phyloP scores from a whole-genome alignment of 176 grass and related monocot genomes.

The Puccinellia tenuiflora region DNA sequence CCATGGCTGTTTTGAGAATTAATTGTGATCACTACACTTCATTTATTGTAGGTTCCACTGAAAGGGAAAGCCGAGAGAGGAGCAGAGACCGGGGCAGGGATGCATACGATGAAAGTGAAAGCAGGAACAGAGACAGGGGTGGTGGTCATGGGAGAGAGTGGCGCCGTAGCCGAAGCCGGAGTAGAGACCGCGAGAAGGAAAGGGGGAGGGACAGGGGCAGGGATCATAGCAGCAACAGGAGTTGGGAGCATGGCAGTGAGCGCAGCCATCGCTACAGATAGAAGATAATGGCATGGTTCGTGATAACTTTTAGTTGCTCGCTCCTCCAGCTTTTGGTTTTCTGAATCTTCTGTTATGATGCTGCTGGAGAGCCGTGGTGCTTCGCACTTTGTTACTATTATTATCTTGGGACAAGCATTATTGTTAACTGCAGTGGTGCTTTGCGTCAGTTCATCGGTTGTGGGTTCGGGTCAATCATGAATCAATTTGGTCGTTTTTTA shows the following conservation, averaged over 20 bases:
- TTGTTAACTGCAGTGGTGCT: not conserved
- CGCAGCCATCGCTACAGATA: slow-evolving; percentile 34
- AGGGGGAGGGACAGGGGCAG: slow-evolving; percentile 50
- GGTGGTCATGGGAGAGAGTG: slow-evolving; percentile 35
- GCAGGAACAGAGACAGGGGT: slow-evolving; percentile 49
- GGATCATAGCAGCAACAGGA: slow-evolving; percentile 40
- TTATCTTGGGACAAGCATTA: not conserved
- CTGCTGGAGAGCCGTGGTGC: not conserved
- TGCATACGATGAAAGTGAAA: slow-evolving; percentile 31
- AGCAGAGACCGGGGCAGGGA: slow-evolving; percentile 45
- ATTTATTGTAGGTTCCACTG: slow-evolving; percentile 24
- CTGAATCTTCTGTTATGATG: not conserved
- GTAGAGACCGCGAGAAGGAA: slow-evolving; percentile 53
- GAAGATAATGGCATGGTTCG: not conserved
- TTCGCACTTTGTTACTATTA: not conserved
- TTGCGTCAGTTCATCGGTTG: not conserved
- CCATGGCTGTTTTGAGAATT: not conserved
- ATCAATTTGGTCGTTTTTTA: no score
- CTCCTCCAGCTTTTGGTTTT: slow-evolving; percentile 2
- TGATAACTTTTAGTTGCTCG: not conserved
- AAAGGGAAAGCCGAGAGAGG: slow-evolving; percentile 40
- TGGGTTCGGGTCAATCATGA: not conserved
- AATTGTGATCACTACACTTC: not conserved
- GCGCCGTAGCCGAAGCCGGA: slow-evolving; percentile 45
- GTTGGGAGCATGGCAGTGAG: slow-evolving; percentile 34